phyloP scores from a whole-genome alignment of 345 rosid species.

The Microcos paniculata region DNA sequence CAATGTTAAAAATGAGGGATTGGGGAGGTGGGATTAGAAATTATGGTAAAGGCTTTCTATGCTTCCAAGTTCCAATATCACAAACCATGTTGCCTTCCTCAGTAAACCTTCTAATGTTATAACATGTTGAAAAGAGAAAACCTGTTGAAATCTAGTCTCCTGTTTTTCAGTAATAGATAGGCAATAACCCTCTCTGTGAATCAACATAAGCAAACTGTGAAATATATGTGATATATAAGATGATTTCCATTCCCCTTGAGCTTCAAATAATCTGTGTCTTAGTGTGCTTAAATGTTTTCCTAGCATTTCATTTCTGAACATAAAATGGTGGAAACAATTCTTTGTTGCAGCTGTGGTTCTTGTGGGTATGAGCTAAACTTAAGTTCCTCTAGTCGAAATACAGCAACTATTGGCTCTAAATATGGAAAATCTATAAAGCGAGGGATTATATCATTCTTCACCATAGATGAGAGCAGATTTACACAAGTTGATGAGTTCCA shows the following conservation, averaged over 20 bases:
- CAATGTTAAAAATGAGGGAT: too few relatives aligned
- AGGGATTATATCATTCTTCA: slow-evolving; percentile 82
- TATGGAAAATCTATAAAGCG: slow-evolving; percentile 92
- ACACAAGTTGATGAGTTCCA: slow-evolving; percentile 78
- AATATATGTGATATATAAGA: background rate
- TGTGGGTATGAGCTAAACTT: slow-evolving; percentile 92
- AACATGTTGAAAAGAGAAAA: background rate
- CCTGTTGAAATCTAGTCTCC: background rate
- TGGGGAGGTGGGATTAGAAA: too few relatives aligned
- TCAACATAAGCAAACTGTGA: too few relatives aligned
- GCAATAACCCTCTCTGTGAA: too few relatives aligned
- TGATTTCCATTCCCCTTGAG: background rate
- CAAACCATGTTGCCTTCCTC: background rate
- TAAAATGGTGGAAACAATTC: background rate
- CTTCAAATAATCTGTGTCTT: background rate
- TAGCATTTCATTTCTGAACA: background rate
- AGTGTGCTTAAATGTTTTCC: background rate
- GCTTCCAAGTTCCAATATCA: background rate
- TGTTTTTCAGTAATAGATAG: background rate
- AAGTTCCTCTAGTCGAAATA: slow-evolving; percentile 85
- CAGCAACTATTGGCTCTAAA: slow-evolving; percentile 75
- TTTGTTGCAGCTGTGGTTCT: slow-evolving; percentile 80
- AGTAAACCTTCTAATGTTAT: background rate
- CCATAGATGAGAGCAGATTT: slow-evolving; percentile 82
- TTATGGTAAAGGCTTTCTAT: background rate